Base-by-base conservation (phyloP, 2,329 filamentous ascomycete species). In the Paracoccidioides brasiliensis region DNA sequence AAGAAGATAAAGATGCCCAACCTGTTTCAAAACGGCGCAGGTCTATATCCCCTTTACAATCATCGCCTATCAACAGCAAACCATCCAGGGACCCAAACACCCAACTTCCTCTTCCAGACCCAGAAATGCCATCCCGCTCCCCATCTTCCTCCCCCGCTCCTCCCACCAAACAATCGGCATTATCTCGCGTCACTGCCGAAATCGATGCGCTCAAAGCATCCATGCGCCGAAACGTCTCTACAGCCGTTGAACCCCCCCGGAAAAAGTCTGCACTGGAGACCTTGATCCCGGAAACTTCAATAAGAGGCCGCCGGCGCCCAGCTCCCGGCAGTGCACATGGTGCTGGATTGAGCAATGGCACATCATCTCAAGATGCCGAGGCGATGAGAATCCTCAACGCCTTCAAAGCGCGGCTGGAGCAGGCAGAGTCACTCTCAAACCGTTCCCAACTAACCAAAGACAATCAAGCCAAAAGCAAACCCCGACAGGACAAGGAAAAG, bases 401-500 rank as follows among this genome's bases (percentile, higher is more conserved):
- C 0, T 98, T 97, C 72, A 86, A 85, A 64, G 80, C 82, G 3
- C 88, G 86, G 60, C 77, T 98, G 4, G 86, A 86, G 46, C 66
- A 66, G 9, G 63, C 66, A 38, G 59, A 69, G 51, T 40, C 38
- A 56, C 22, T 51, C 14, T 40, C 49, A n/a, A 37, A 6, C 10
- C 10, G 22, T 22, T 41, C 49, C 3, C 28, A 51, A n/a, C 44
- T 5, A 3, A n/a, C 3, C 5, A 33, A 33, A 33, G 44, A n/a
- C 22, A 22, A 22, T 42, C 40, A 37, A 37, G 30, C 4, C 7
- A 14, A 35, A 10, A 41, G 38, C 22, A 42, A 40, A 15, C 10
- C 22, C 22, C 37, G 32, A 4, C 22, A 48, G n/a, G 30, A 35
- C n/a, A 30, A n/a, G n/a, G 45, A 48, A 15, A 4, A 50, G 50